Conservation (phyloP, 306 rosid species). For the Arachis hypogaea region DNA sequence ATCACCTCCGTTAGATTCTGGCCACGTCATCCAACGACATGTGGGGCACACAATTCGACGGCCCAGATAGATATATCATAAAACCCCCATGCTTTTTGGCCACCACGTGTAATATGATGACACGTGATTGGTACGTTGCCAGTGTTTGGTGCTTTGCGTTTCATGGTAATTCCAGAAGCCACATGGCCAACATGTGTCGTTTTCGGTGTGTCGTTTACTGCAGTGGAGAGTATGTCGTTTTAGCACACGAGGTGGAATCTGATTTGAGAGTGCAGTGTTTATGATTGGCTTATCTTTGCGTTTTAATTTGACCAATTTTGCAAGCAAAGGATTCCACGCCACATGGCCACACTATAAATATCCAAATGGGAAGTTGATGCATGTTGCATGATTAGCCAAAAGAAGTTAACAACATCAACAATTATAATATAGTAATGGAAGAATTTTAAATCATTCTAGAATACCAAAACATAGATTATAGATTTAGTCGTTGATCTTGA, state of each 20-base stretch:
- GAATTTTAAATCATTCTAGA: too few species aligned
- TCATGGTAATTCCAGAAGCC: slow-evolving; percentile 20
- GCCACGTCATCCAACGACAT: background rate
- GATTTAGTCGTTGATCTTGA: too few species aligned
- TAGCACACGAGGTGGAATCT: slow-evolving; percentile 19
- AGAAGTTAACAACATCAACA: background rate
- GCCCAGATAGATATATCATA: background rate
- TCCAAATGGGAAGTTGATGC: background rate
- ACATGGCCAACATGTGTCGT: slow-evolving; percentile 10
- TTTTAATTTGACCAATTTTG: background rate
- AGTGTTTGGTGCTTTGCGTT: background rate
- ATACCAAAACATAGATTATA: too few species aligned
- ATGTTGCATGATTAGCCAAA: too few species aligned
- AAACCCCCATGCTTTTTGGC: background rate
- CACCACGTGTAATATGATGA: slow-evolving; percentile 25
- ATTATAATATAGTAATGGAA: too few species aligned
- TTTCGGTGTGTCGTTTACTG: background rate
- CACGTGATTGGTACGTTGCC: slow-evolving; percentile 18
- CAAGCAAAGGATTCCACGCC: slow-evolving; percentile 28
- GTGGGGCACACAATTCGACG: slow-evolving; percentile 12
- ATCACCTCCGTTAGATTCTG: background rate
- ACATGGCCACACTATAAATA: background rate
- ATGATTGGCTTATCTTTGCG: background rate
- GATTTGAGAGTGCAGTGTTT: slow-evolving; percentile 18
- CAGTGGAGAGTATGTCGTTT: background rate